phyloP scores from a whole-genome alignment of 768 basidiomycete species.

The Kwoniella sp. region DNA sequence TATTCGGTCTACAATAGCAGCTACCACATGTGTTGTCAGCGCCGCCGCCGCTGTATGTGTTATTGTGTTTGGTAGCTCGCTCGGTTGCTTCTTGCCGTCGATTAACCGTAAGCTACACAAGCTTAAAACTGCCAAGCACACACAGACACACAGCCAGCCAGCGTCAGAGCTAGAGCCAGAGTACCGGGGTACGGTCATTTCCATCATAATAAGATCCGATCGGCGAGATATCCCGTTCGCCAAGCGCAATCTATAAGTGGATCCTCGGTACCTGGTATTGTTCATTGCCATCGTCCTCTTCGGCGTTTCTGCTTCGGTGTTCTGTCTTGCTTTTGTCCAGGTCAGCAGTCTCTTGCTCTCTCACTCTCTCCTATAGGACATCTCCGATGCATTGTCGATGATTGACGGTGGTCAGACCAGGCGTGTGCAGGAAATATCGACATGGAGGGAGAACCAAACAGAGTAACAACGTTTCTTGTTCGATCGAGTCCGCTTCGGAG shows the following conservation, averaged over 20 bases:
- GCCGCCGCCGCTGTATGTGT: too few species aligned
- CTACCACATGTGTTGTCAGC: too few species aligned
- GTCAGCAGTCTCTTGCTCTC: too few species aligned
- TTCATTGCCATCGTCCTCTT: too few species aligned
- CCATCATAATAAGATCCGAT: not conserved
- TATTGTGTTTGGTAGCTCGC: too few species aligned
- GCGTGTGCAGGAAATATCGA: not conserved
- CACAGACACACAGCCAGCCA: too few species aligned
- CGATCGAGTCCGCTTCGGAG: not conserved
- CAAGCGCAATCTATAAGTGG: conserved; percentile 1
- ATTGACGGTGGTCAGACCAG: not conserved
- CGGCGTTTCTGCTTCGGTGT: not conserved
- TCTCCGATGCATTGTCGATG: not conserved
- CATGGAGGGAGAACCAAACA: not conserved
- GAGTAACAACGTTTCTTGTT: not conserved
- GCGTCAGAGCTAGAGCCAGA: too few species aligned
- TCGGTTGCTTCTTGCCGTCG: too few species aligned
- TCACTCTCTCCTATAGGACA: not conserved
- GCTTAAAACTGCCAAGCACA: not conserved
- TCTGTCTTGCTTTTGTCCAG: not conserved
- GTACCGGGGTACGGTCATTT: not conserved
- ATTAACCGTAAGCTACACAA: not conserved
- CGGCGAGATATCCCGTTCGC: not conserved
- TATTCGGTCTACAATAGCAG: too few species aligned
- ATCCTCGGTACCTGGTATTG: not conserved